A percentile compares a stretch with the other conserved stretches of the same genome.
These are phyloP conservation scores for Saccharomycopsis lassenensis DNA, from an alignment of 805 yeast genomes.

Conservation along the genomic window DNA sequence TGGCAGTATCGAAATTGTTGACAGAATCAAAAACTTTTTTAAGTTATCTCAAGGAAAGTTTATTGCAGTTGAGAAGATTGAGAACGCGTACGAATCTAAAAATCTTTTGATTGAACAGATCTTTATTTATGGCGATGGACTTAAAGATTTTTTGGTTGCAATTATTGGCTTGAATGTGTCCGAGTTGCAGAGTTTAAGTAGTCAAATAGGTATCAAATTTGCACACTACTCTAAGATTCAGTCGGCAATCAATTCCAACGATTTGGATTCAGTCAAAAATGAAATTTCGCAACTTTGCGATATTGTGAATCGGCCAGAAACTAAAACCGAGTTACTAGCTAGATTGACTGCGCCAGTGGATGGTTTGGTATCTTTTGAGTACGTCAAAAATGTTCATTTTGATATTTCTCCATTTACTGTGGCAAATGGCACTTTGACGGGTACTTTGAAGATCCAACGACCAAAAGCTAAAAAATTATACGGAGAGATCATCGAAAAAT, in stretches of 20 bases:
- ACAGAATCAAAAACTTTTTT: slow-evolving; percentile 72
- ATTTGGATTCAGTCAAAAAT: no score
- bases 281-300: slow-evolving; percentile 26
- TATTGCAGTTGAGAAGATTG: slow-evolving; percentile 68
- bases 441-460: slow-evolving; percentile 43
- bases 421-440: slow-evolving; percentile 45
- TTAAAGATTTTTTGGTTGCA: slow-evolving; percentile 45
- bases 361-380: slow-evolving; percentile 41
- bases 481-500: slow-evolving; percentile 28
- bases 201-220: no score
- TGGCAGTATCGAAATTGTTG: slow-evolving; percentile 54
- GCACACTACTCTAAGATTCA: slow-evolving; percentile 28
- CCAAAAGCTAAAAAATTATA: slow-evolving; percentile 41
- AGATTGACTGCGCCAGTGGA: no score
- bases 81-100: slow-evolving; percentile 45
- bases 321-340: no score
- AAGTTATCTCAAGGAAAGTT: slow-evolving; percentile 58
- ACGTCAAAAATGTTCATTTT: slow-evolving; percentile 35
- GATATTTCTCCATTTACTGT: slow-evolving; percentile 43
- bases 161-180: slow-evolving; percentile 51
- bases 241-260: no score
- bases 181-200: no score
- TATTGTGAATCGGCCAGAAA: no score
- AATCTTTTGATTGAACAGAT: slow-evolving; percentile 43
- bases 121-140: slow-evolving; percentile 55